Evolutionary conservation across 2,329 filamentous ascomycete species (phyloP).

Genomic region (Tolypocladium inflatum): DNA sequence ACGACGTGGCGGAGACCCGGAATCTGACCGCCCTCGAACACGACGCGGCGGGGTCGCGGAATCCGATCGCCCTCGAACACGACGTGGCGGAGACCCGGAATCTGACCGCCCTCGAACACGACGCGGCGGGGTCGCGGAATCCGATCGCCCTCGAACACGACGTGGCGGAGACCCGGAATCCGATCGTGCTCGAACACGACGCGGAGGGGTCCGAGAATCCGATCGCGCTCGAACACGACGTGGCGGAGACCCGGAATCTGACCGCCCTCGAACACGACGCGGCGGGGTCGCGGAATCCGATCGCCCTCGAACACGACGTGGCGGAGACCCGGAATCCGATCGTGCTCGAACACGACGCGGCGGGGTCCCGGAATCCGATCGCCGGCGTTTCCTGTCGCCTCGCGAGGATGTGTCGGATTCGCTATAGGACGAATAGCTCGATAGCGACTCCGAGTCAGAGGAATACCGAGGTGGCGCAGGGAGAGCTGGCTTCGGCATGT

Average conservation of each 20-base stretch:
- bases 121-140: neutral
- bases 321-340: neutral
- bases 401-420: neutral
- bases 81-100: neutral
- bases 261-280: too few species aligned
- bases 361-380: neutral
- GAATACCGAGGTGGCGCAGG: constrained; percentile 55
- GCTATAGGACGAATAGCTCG: constrained; percentile 68
- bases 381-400: neutral
- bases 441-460: constrained; percentile 63
- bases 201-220: neutral
- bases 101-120: too few species aligned
- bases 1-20: neutral
- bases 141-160: too few species aligned
- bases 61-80: neutral
- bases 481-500: constrained; percentile 74
- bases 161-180: neutral
- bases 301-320: neutral
- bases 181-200: neutral
- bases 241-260: neutral
- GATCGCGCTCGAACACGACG: neutral
- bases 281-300: neutral
- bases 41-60: neutral
- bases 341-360: neutral
- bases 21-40: neutral